These are phyloP conservation scores for Epichloe uncinata DNA, from an alignment of 2,329 filamentous ascomycete species.

Conservation along the genomic window DNA sequence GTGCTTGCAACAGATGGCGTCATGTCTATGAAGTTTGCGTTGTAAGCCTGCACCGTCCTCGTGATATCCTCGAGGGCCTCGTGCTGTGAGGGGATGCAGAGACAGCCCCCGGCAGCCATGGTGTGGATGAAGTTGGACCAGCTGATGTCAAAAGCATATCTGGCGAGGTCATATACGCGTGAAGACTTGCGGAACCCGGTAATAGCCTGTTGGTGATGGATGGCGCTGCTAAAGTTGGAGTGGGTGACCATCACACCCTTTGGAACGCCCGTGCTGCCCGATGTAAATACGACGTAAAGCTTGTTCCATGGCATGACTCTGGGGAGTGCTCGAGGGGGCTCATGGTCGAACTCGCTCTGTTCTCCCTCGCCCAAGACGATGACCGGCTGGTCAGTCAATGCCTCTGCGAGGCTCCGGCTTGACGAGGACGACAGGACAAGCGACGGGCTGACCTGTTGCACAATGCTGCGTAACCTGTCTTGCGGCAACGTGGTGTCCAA, in stretches of 20 bases:
- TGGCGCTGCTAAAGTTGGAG: conserved; percentile 5
- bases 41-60: background rate
- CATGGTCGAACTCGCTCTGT: background rate
- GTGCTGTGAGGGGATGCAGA: conserved; percentile 30
- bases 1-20: conserved; percentile 4
- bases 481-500: conserved; percentile 13
- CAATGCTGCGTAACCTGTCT: conserved; percentile 7
- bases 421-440: conserved; percentile 1
- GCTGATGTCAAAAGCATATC: conserved; percentile 38
- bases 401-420: background rate
- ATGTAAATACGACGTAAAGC: conserved; percentile 7
- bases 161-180: conserved; percentile 29
- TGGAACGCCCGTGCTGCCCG: conserved; percentile 8
- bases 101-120: conserved; percentile 32
- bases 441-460: conserved; percentile 2
- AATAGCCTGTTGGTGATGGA: conserved; percentile 6
- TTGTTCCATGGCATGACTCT: background rate
- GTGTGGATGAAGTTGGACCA: conserved; percentile 37
- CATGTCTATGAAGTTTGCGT: conserved; percentile 2
- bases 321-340: background rate
- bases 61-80: background rate
- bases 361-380: background rate
- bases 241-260: conserved; percentile 11
- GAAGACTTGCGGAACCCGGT: conserved; percentile 5
- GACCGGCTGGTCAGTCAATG: background rate